Evolutionary conservation across 768 basidiomycete species (phyloP).

Genomic region (Piloderma croceum): DNA sequence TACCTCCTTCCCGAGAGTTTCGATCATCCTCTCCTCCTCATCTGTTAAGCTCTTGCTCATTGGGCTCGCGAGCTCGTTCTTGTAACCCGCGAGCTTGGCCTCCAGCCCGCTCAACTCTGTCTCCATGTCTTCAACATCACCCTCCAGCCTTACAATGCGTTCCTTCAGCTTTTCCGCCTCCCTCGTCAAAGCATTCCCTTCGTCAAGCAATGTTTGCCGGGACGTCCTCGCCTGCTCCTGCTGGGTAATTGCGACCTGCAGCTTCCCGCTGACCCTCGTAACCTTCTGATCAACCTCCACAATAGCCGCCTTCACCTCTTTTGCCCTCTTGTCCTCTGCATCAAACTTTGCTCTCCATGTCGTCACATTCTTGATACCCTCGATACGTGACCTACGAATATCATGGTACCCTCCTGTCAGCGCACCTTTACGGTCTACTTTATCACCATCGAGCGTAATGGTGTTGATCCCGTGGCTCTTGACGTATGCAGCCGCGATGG

Average conservation of each 20-base stretch:
- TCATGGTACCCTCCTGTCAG: conserved; percentile 97
- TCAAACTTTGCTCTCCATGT: conserved; percentile 72
- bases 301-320: conserved; percentile 72
- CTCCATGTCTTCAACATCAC: conserved; percentile 64
- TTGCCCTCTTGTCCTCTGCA: conserved; percentile 53
- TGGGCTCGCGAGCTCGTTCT: conserved; percentile 65
- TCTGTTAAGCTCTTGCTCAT: conserved; percentile 68
- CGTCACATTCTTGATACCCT: conserved; percentile 73
- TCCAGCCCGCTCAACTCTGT: conserved; percentile 60
- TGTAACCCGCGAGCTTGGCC: conserved; percentile 59
- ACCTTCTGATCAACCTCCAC: conserved; percentile 79
- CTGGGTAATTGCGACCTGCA: conserved; percentile 65
- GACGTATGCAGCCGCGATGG: conserved; percentile 89
- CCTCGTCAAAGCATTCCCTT: conserved; percentile 50
- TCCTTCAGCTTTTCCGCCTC: conserved; percentile 68
- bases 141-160: conserved; percentile 59
- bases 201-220: conserved; percentile 60
- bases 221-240: conserved; percentile 65
- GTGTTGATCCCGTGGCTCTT: conserved; percentile 93
- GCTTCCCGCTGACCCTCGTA: conserved; percentile 64
- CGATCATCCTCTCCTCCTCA: conserved; percentile 66
- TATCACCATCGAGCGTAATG: conserved; percentile 96
- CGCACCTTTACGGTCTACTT: conserved; percentile 93
- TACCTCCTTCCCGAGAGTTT: conserved; percentile 64
- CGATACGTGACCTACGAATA: conserved; percentile 81